Conservation (phyloP, 139 green algal species). For the Diplosphaera chodatii region DNA sequence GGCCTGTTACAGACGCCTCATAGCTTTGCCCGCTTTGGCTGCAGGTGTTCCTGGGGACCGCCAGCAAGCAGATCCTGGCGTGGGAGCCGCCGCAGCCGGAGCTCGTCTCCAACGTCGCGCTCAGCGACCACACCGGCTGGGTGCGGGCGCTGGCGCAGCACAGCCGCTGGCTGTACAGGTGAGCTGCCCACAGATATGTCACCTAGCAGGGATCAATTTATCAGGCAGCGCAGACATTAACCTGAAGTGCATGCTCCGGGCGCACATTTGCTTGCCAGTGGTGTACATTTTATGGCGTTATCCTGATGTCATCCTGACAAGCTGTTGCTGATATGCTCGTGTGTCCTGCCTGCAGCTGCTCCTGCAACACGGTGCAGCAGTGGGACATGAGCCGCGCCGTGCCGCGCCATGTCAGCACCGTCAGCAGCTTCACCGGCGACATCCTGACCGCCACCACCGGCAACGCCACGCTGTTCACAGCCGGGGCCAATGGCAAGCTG, state of each 20-base stretch:
- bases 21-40: too few relatives aligned
- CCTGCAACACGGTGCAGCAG: conserved; percentile 62
- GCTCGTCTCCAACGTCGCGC: conserved; percentile 35
- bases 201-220: too few relatives aligned
- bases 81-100: conserved; percentile 38
- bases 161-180: conserved; percentile 58
- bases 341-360: conserved; percentile 30
- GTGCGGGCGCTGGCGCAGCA: conserved; percentile 49
- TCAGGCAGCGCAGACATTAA: too few relatives aligned
- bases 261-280: too few relatives aligned
- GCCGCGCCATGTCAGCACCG: conserved; percentile 42
- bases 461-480: conserved; percentile 45
- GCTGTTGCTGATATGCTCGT: too few relatives aligned
- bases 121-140: conserved; percentile 67
- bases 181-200: too few relatives aligned
- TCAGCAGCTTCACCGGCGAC: conserved; percentile 56
- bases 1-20: too few relatives aligned
- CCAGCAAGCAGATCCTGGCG: conserved; percentile 42
- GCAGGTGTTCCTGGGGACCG: conserved; percentile 53
- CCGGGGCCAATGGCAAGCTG: conserved; percentile 51
- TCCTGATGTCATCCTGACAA: too few relatives aligned
- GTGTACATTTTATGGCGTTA: too few relatives aligned
- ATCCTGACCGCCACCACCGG: conserved; percentile 52
- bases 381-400: conserved; percentile 61
- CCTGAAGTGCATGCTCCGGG: too few relatives aligned